Conservation (phyloP, 208 protist species). For the Leishmania major region DNA sequence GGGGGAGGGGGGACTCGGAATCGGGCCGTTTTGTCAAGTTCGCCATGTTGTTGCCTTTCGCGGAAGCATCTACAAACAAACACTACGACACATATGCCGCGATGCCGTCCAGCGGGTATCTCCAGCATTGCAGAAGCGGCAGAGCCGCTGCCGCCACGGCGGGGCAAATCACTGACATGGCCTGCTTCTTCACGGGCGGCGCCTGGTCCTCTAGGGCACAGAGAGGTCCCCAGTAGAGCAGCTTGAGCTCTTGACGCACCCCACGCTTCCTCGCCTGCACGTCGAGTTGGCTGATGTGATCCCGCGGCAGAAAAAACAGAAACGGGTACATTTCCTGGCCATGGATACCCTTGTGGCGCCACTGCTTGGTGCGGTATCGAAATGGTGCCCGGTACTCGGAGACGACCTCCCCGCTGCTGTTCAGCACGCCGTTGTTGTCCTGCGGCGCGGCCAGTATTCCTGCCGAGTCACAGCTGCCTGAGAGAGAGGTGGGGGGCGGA, state of each 20-base stretch:
- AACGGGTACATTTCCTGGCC: conserved; percentile 61
- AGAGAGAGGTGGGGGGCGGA: not conserved
- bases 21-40: not conserved
- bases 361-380: conserved; percentile 47
- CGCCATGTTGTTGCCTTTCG: not conserved
- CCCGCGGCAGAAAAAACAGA: conserved; percentile 24
- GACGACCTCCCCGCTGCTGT: conserved; percentile 3
- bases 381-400: conserved; percentile 30
- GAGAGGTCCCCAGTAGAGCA: conserved; percentile 34
- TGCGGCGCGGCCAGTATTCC: not conserved
- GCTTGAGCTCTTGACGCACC: conserved; percentile 20
- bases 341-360: conserved; percentile 33
- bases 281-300: not conserved
- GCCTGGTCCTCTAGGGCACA: conserved; percentile 23
- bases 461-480: not conserved
- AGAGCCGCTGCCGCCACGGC: conserved; percentile 20
- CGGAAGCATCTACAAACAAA: not conserved
- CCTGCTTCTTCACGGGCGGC: conserved; percentile 31
- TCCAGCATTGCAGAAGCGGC: not conserved
- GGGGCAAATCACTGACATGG: conserved; percentile 36
- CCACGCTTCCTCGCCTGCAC: conserved; percentile 7
- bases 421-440: not conserved
- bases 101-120: not conserved
- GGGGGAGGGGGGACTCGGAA: too few species aligned
- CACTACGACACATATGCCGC: not conserved